Evolutionary conservation across 1,284 basidiomycete genomes (phyloP).

Genomic region (Melampsora americana): DNA sequence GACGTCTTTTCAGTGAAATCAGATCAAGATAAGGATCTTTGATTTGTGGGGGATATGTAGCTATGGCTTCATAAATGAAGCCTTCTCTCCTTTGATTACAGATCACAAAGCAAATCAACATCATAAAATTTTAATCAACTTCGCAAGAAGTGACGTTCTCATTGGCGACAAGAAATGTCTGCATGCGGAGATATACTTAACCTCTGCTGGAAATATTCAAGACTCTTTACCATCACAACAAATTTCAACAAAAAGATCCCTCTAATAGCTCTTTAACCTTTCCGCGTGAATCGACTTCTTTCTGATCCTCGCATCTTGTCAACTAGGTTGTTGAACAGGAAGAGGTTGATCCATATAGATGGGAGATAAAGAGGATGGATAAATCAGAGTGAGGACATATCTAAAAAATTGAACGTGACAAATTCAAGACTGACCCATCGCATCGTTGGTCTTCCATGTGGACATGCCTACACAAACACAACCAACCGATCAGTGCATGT

Average conservation of each 20-base stretch:
- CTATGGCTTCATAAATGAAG: too few species aligned
- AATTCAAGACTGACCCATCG: constrained; percentile 56
- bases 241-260: neutral
- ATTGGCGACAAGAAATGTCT: too few species aligned
- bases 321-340: neutral
- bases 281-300: neutral
- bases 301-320: neutral
- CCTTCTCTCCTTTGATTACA: too few species aligned
- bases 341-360: neutral
- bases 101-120: too few species aligned
- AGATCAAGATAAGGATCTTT: too few species aligned
- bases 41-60: too few species aligned
- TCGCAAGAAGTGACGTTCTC: too few species aligned
- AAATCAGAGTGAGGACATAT: neutral
- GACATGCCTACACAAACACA: constrained; percentile 67
- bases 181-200: too few species aligned
- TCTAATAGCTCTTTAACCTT: neutral
- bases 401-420: neutral
- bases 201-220: too few species aligned
- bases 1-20: too few species aligned
- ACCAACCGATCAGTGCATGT: neutral
- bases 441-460: constrained; percentile 94
- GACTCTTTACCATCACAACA: too few species aligned
- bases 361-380: neutral
- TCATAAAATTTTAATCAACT: too few species aligned